phyloP scores from a whole-genome alignment of 2,329 filamentous ascomycete species.

The Colletotrichum plurivorum region DNA sequence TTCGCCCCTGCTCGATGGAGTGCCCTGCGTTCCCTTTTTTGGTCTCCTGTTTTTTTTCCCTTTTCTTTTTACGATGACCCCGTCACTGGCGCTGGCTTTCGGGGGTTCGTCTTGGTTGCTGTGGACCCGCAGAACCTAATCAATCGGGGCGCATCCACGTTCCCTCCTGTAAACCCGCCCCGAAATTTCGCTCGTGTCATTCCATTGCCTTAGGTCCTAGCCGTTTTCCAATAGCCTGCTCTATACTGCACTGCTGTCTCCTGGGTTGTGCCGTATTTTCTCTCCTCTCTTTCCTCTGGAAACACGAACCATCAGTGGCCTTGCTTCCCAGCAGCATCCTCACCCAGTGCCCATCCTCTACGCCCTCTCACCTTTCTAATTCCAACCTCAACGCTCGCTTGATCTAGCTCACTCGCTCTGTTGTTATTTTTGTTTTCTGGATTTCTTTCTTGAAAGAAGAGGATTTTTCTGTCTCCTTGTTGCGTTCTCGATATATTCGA shows the following conservation, averaged over 20 bases:
- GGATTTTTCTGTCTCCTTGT: not conserved
- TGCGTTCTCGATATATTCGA: not conserved
- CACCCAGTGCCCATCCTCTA: constrained; percentile 4
- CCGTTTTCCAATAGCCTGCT: not conserved
- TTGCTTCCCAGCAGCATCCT: constrained; percentile 42
- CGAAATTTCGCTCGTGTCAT: constrained; percentile 31
- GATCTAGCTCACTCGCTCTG: constrained; percentile 31
- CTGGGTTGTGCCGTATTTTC: constrained; percentile 5
- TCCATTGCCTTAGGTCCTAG: constrained; percentile 29
- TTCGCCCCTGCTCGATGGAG: constrained; percentile 26
- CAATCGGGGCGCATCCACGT: constrained; percentile 33
- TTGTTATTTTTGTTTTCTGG: constrained; percentile 16
- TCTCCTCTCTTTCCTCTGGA: not conserved
- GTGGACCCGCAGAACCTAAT: constrained; percentile 38
- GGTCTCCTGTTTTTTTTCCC: not conserved
- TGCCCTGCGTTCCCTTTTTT: constrained; percentile 34
- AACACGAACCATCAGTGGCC: not conserved
- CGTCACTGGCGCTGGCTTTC: constrained; percentile 18
- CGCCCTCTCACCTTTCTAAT: constrained; percentile 4
- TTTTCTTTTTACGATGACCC: constrained; percentile 30
- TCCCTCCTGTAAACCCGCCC: constrained; percentile 18
- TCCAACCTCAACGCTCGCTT: constrained; percentile 34
- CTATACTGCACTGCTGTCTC: not conserved
- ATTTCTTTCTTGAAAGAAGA: constrained; percentile 21
- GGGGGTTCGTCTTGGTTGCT: constrained; percentile 34